These are phyloP conservation scores for Sordariomycetes sp. DNA, from an alignment of 2,329 filamentous ascomycete genomes.

Conservation along the genomic window DNA sequence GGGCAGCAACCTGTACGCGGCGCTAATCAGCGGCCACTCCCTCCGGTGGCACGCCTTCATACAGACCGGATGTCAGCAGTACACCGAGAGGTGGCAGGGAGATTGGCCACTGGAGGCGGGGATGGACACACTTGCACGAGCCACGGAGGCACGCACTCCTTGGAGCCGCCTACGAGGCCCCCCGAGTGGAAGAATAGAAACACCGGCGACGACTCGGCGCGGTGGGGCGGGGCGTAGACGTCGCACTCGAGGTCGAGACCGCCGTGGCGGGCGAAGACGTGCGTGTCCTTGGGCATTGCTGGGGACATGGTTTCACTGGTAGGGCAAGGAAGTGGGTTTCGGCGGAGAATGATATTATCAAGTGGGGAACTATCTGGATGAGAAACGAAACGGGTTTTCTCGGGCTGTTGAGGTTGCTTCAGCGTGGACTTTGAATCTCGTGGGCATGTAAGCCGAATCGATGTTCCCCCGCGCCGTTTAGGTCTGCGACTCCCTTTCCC, in stretches of 20 bases:
- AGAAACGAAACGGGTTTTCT: no score
- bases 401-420: no score
- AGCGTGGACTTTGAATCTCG: no score
- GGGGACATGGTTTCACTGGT: background rate
- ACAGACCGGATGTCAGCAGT: background rate
- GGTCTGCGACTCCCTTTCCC: no score
- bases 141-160: constrained; percentile 21
- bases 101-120: background rate
- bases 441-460: no score
- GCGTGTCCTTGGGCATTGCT: constrained; percentile 15
- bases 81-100: background rate
- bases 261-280: constrained; percentile 17
- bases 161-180: constrained; percentile 19
- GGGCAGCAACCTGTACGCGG: constrained; percentile 23
- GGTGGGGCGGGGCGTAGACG: constrained; percentile 17
- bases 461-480: no score
- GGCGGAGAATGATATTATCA: no score
- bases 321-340: background rate
- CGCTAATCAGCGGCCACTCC: constrained; percentile 22
- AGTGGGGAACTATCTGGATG: no score
- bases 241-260: constrained; percentile 21
- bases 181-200: constrained; percentile 26
- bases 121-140: constrained; percentile 18
- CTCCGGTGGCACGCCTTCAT: constrained; percentile 16
- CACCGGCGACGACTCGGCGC: constrained; percentile 14